Percentiles rank a stretch among this genome's conserved stretches.
phyloP scores from a whole-genome alignment of 495 filamentous ascomycete species.

The Penicilliopsis zonata region DNA sequence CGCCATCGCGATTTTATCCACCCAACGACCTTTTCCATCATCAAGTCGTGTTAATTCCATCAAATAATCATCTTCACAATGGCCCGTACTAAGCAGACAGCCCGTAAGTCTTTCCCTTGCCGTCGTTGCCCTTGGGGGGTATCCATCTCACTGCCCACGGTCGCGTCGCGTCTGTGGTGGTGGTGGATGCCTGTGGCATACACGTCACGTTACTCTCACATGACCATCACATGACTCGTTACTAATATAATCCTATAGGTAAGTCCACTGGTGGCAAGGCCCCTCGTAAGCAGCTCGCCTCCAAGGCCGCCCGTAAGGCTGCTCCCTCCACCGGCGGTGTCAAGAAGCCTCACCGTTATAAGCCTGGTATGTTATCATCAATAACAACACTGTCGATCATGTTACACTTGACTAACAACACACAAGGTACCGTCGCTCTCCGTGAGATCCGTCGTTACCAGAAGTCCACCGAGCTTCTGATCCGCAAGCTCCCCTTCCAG shows the following conservation, averaged over 20 bases:
- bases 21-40: constrained; percentile 27
- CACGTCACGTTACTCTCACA: constrained; percentile 15
- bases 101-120: constrained; percentile 55
- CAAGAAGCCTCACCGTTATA: constrained; percentile 99
- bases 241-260: constrained; percentile 39
- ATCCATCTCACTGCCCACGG: constrained; percentile 11
- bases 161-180: constrained; percentile 4
- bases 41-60: constrained; percentile 32
- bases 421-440: constrained; percentile 93
- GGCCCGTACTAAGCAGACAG: constrained; percentile 99
- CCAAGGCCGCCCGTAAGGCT: constrained; percentile 72
- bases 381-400: constrained; percentile 1
- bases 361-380: constrained; percentile 62
- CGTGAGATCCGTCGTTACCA: constrained; percentile 99
- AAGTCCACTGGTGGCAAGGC: constrained; percentile 99
- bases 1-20: constrained; percentile 22
- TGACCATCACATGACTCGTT: constrained; percentile 11
- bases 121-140: constrained; percentile 9
- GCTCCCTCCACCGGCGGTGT: constrained; percentile 74
- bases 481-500: constrained; percentile 99
- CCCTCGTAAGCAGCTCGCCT: constrained; percentile 93
- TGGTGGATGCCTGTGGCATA: constrained; percentile 1
- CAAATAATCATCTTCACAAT: constrained; percentile 48
- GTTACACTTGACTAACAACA: constrained; percentile 18
- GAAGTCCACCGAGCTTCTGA: constrained; percentile 99